A percentile compares a stretch with the other conserved stretches of the same genome.
These are phyloP conservation scores for Chloranthus sessilifolius DNA, from an alignment of 164 flowering plant species.

Conservation along the genomic window DNA sequence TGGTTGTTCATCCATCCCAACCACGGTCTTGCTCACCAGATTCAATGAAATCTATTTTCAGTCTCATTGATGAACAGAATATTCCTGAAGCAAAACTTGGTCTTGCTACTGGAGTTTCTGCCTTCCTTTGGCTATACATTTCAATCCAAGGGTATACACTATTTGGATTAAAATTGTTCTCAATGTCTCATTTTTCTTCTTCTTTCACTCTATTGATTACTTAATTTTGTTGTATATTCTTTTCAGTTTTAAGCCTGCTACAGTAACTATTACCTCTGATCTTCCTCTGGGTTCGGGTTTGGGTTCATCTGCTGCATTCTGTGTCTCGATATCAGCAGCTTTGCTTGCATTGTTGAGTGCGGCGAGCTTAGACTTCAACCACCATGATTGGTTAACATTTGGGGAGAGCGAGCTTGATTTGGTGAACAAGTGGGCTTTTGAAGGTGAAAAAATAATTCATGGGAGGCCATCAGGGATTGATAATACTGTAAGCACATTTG, in stretches of 20 bases:
- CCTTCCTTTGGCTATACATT: slow-evolving; percentile 81
- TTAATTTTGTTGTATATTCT: slow-evolving; percentile 7
- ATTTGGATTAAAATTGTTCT: neutral
- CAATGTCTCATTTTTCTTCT: neutral
- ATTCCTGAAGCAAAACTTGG: slow-evolving; percentile 80
- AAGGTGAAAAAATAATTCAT: slow-evolving; percentile 95
- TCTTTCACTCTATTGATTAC: neutral
- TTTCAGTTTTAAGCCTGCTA: slow-evolving; percentile 74
- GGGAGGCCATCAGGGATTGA: slow-evolving; percentile 98
- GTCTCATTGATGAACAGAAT: slow-evolving; percentile 60
- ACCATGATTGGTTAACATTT: slow-evolving; percentile 55
- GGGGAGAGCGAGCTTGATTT: slow-evolving; percentile 61
- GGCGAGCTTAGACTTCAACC: slow-evolving; percentile 34
- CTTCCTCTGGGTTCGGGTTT: slow-evolving; percentile 93
- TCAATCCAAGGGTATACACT: slow-evolving; percentile 64
- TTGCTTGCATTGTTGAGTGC: slow-evolving; percentile 57
- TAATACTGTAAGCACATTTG: slow-evolving; percentile 93
- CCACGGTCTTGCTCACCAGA: slow-evolving; percentile 55
- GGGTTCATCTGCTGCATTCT: slow-evolving; percentile 95
- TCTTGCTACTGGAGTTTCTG: slow-evolving; percentile 65
- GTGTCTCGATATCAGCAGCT: slow-evolving; percentile 89
- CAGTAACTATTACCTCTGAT: slow-evolving; percentile 61
- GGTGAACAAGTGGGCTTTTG: slow-evolving; percentile 94
- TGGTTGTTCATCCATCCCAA: slow-evolving; percentile 26
- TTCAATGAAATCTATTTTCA: slow-evolving; percentile 30